Base-by-base conservation (phyloP, 495 filamentous ascomycete species). In the Opeltia flavorubescens region DNA sequence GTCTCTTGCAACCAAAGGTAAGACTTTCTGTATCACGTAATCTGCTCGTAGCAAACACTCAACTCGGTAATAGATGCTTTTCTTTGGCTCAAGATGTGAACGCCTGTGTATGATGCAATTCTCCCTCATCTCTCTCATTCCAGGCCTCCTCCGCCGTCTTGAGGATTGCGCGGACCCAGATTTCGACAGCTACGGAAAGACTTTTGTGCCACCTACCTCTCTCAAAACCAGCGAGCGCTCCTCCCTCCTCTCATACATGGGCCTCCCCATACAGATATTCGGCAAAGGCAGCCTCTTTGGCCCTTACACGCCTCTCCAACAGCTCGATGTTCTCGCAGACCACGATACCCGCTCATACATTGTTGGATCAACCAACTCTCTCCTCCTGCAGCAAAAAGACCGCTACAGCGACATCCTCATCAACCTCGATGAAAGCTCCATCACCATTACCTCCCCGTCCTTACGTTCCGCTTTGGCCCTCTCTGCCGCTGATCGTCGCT, bases 41-140 rank as follows among this genome's bases (percentile, higher is more conserved):
- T n/a, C n/a, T n/a, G n/a, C n/a, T n/a, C n/a, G n/a, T n/a, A n/a
- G n/a, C n/a, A n/a, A n/a, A n/a, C n/a, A n/a, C 44, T 54, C 15
- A 50, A 49, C n/a, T 40, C 40, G n/a, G 17, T 21, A 25, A 2
- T 55, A 95, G 89, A 98, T 96, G 88, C 79, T 98, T 29, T 96
- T 98, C 68, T 98, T 96, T 56, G 93, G 91, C 34, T 84, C 88
- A 9, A 78, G 89, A 47, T 96, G 91, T 60, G 91, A 98, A 60
- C 75, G 84, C 28, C 64, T 98, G 43, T 98, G 91, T 75, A 89
- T 96, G 86, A 87, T 94, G 61, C 91, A 98, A 58, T 98, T 96
- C 62, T 89, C 89, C 3, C 72, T 98, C 4, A 78, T 98, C 43
- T 95, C 91, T 27, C 66, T 98, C 52, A 89, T 98, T 61, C 91